A percentile compares a stretch with the other conserved stretches of the same genome.
These are phyloP conservation scores for Takakia lepidozioides DNA, from an alignment of 225 moss, liverwort and hornwort species.

Conservation along the genomic window DNA sequence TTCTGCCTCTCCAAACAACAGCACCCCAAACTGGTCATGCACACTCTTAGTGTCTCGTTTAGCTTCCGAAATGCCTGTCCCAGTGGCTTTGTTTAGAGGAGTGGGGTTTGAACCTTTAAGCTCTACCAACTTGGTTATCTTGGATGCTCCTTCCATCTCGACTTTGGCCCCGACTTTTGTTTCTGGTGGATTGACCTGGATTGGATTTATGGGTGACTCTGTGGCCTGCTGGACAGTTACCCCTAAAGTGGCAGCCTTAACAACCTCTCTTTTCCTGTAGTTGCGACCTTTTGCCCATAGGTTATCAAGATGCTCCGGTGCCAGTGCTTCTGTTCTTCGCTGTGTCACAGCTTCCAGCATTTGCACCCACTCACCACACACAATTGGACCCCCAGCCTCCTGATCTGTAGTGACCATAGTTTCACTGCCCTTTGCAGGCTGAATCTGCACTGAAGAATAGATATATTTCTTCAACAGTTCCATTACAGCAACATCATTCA, in stretches of 20 bases:
- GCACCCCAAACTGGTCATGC: slow-evolving; percentile 25
- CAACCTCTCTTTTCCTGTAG: slow-evolving; percentile 60
- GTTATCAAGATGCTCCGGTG: slow-evolving; percentile 90
- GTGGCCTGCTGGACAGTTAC: slow-evolving; percentile 7
- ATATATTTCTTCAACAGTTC: no score
- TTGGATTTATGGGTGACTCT: slow-evolving; percentile 8
- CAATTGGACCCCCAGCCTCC: slow-evolving; percentile 29
- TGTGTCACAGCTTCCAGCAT: slow-evolving; percentile 81
- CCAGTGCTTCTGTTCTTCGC: slow-evolving; percentile 65
- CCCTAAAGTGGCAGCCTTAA: slow-evolving; percentile 28
- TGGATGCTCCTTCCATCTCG: background rate
- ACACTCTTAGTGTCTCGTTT: slow-evolving; percentile 15
- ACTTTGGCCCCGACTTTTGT: slow-evolving; percentile 5
- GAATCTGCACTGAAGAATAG: no score
- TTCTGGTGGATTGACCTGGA: slow-evolving; percentile 1
- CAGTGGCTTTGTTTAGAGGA: slow-evolving; percentile 2
- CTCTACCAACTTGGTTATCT: background rate
- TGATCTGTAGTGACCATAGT: slow-evolving; percentile 5
- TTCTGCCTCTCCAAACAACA: slow-evolving; percentile 36
- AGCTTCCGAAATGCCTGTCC: background rate
- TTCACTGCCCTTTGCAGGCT: slow-evolving; percentile 3
- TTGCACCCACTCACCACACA: slow-evolving; percentile 62
- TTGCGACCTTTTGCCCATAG: slow-evolving; percentile 90
- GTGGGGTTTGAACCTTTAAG: background rate
- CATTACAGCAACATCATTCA: no score